A percentile compares a stretch with the other conserved stretches of the same genome.
Evolutionary conservation across 2,329 filamentous ascomycete species (phyloP).

Genomic region (Fusarium nanum): DNA sequence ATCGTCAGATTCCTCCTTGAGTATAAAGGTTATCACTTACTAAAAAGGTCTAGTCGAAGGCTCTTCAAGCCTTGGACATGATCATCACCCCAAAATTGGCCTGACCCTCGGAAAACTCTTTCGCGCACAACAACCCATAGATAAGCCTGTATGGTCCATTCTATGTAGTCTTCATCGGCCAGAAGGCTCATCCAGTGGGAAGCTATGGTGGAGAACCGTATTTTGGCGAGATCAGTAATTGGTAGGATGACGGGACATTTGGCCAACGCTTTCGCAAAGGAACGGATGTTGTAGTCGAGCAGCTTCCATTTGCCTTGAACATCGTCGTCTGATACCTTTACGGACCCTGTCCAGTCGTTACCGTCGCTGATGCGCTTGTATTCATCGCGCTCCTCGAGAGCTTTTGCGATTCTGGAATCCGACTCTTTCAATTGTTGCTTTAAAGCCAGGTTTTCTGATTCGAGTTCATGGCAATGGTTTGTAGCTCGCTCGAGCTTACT

Average conservation of each 20-base stretch:
- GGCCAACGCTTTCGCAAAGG: neutral
- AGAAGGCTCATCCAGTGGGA: neutral
- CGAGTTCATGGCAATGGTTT: neutral
- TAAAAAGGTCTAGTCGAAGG: neutral
- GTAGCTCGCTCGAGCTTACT: neutral
- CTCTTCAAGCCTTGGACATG: neutral
- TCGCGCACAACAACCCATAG: neutral
- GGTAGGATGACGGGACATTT: neutral
- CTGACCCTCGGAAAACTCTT: neutral
- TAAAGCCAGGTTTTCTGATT: neutral
- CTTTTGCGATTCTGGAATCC: neutral
- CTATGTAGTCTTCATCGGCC: neutral
- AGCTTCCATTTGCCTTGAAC: constrained; percentile 10
- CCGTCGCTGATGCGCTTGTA: neutral
- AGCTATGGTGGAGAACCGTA: neutral
- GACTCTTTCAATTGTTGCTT: neutral
- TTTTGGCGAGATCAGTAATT: accelerated
- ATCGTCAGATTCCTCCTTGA: too few species aligned
- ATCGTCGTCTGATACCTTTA: neutral
- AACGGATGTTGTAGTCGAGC: constrained; percentile 7
- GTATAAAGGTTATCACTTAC: too few species aligned
- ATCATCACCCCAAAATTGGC: neutral
- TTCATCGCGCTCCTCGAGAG: neutral
- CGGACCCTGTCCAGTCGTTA: neutral
- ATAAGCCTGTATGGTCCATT: neutral